A percentile compares a stretch with the other conserved stretches of the same genome.
phyloP scores from a whole-genome alignment of 805 yeast species.

The Starmerella scarabaei region DNA sequence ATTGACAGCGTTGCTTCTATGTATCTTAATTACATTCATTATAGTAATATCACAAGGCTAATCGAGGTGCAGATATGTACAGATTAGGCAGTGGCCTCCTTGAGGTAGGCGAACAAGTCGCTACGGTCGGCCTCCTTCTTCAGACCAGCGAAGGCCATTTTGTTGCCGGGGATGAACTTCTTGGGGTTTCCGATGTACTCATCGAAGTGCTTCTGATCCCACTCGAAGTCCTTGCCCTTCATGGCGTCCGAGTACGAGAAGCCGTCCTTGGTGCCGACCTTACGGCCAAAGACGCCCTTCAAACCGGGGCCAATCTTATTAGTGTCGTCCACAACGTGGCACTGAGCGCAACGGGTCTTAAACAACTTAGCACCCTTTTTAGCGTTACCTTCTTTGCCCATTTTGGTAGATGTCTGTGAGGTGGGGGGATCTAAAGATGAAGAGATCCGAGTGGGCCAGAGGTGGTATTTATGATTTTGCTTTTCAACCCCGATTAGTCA shows the following conservation, averaged over 20 bases:
- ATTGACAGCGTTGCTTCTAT: too few species aligned
- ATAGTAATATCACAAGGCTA: too few species aligned
- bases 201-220: constrained; percentile 80
- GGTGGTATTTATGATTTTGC: constrained; percentile 2
- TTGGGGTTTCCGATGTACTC: constrained; percentile 98
- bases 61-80: too few species aligned
- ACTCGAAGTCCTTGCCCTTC: constrained; percentile 83
- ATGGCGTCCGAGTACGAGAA: constrained; percentile 97
- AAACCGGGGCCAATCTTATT: constrained; percentile 99
- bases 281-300: constrained; percentile 87
- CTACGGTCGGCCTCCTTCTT: constrained; percentile 98
- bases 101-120: constrained; percentile 82
- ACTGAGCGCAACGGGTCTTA: constrained; percentile 98
- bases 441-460: too few species aligned
- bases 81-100: constrained; percentile 31
- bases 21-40: too few species aligned
- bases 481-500: background rate
- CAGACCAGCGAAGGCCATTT: constrained; percentile 99
- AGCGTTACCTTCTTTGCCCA: constrained; percentile 40
- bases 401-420: background rate
- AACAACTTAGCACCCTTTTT: constrained; percentile 96
- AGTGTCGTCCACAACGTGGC: constrained; percentile 92
- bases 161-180: constrained; percentile 99
- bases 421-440: too few species aligned
- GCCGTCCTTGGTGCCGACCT: constrained; percentile 83